Evolutionary conservation across 2,329 filamentous ascomycete species (phyloP).

Genomic region (Cadophora gregata): DNA sequence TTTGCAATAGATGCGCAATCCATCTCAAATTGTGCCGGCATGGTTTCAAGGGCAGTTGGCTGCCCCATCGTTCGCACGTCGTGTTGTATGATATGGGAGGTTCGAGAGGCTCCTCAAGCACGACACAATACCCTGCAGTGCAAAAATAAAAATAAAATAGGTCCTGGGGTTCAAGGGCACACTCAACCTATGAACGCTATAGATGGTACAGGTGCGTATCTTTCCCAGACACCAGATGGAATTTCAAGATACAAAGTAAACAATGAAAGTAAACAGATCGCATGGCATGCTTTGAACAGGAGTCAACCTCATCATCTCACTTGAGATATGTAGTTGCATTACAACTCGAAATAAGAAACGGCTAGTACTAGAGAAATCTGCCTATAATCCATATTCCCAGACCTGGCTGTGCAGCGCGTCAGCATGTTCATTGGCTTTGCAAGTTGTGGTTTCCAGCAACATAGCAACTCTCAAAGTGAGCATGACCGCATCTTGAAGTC

Average conservation of each 20-base stretch:
- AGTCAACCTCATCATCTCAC: background rate
- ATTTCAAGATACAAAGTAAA: background rate
- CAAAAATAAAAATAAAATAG: background rate
- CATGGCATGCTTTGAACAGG: background rate
- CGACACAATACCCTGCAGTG: background rate
- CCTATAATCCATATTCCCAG: background rate
- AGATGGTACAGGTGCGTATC: background rate
- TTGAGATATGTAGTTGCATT: background rate
- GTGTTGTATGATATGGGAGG: background rate
- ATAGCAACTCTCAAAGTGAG: background rate
- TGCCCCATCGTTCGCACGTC: background rate
- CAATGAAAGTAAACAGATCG: background rate
- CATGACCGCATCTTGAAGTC: too few species aligned
- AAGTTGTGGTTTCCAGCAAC: background rate
- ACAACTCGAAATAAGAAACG: background rate
- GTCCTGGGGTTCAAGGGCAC: background rate
- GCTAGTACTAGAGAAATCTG: background rate
- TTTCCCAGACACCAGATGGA: background rate
- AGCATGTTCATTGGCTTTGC: background rate
- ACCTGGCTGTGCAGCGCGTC: background rate
- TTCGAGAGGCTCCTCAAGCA: background rate
- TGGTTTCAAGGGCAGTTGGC: background rate
- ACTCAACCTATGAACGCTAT: background rate
- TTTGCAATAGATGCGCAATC: background rate
- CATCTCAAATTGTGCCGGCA: background rate